phyloP scores from a whole-genome alignment of 257 asterid genomes.

The Solanum chiquidenum region DNA sequence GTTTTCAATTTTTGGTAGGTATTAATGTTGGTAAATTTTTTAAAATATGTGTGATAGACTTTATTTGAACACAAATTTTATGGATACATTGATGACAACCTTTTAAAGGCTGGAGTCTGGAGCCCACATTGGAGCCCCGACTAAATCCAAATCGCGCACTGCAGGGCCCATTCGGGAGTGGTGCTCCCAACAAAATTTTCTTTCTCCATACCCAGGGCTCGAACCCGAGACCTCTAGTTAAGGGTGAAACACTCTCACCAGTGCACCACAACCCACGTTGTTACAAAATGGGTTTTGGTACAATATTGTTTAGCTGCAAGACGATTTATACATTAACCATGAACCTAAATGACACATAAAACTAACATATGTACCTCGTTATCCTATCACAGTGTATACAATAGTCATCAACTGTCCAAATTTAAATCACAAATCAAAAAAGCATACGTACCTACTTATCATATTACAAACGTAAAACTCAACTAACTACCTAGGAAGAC shows the following conservation, averaged over 20 bases:
- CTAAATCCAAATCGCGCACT: too few species aligned
- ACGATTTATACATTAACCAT: not conserved
- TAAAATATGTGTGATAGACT: too few species aligned
- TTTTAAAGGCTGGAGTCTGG: not conserved
- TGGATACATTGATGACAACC: not conserved
- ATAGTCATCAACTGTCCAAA: not conserved
- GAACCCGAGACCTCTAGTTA: too few species aligned
- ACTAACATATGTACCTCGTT: not conserved
- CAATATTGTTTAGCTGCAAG: not conserved
- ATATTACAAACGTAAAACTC: not conserved
- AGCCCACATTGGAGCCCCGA: too few species aligned
- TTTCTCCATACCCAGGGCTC: too few species aligned
- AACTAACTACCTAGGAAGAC: not conserved
- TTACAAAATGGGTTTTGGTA: not conserved
- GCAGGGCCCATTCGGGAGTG: too few species aligned
- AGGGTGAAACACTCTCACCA: too few species aligned
- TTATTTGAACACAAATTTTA: not conserved
- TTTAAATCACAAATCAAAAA: not conserved
- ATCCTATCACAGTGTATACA: not conserved
- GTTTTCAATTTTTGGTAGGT: not conserved
- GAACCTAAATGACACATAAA: not conserved
- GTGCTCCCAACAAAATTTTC: too few species aligned
- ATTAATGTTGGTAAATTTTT: too few species aligned
- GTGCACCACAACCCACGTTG: too few species aligned
- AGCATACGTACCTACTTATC: not conserved